phyloP scores from a whole-genome alignment of 345 rosid genomes.

The Populus alba region DNA sequence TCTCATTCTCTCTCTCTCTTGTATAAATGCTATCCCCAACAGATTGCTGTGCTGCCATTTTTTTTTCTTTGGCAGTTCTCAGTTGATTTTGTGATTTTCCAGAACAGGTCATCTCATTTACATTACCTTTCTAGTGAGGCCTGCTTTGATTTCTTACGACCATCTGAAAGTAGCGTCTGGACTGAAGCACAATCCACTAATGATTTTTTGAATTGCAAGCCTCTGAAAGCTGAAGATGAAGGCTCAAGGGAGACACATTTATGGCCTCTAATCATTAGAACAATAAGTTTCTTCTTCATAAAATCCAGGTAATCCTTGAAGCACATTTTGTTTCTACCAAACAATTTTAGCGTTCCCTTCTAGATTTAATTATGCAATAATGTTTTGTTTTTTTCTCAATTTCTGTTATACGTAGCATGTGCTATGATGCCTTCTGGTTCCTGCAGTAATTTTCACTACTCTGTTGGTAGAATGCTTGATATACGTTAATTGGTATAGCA shows the following conservation, averaged over 20 bases:
- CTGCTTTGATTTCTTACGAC: slow-evolving; percentile 57
- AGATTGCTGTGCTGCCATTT: slow-evolving; percentile 1
- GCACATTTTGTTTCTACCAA: neutral
- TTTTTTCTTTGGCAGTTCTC: slow-evolving; percentile 11
- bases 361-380: neutral
- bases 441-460: neutral
- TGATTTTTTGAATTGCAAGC: slow-evolving; percentile 20
- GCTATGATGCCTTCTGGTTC: neutral
- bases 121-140: slow-evolving; percentile 38
- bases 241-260: slow-evolving; percentile 28
- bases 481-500: neutral
- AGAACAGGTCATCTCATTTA: slow-evolving; percentile 64
- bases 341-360: neutral
- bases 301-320: slow-evolving; percentile 52
- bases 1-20: neutral
- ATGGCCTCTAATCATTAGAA: slow-evolving; percentile 69
- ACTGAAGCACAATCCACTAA: slow-evolving; percentile 16
- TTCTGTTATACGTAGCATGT: neutral
- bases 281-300: slow-evolving; percentile 65
- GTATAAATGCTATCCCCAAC: slow-evolving; percentile 3
- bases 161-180: slow-evolving; percentile 35
- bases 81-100: slow-evolving; percentile 42
- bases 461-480: neutral
- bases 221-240: slow-evolving; percentile 29
- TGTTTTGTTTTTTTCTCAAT: neutral